Percentiles rank a stretch among this genome's conserved stretches.
These are phyloP conservation scores for Xylaria sp. DNA, from an alignment of 2,329 filamentous ascomycete genomes.

Conservation along the genomic window DNA sequence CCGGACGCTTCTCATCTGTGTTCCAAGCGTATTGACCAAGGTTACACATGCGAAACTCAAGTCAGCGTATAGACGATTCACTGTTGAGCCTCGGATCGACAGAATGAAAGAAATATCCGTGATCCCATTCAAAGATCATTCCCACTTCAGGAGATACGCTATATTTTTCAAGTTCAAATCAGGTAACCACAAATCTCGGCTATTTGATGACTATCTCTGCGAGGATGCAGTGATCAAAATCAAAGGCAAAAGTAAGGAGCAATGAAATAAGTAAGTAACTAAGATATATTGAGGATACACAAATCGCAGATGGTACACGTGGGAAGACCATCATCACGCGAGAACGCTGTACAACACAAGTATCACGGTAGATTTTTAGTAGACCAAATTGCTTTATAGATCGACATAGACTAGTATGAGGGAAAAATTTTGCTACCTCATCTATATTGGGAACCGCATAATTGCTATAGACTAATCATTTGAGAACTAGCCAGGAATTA, in stretches of 20 bases:
- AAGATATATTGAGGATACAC: background rate
- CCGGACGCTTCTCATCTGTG: slow-evolving; percentile 6
- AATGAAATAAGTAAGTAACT: too few relatives aligned
- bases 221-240: slow-evolving; percentile 14
- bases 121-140: slow-evolving; percentile 13
- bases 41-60: background rate
- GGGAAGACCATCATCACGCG: background rate
- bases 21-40: background rate
- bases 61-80: slow-evolving; percentile 10
- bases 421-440: background rate
- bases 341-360: background rate
- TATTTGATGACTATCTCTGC: slow-evolving; percentile 16
- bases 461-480: background rate
- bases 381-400: background rate
- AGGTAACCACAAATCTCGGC: background rate
- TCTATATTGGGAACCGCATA: background rate
- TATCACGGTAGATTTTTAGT: background rate
- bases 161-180: slow-evolving; percentile 16
- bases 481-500: background rate
- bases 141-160: background rate
- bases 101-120: background rate
- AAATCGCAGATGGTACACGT: background rate
- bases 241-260: background rate
- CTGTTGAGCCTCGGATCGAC: background rate
- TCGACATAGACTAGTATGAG: background rate